Percentiles rank a stretch among this genome's conserved stretches.
Conservation (phyloP, 2,329 filamentous ascomycete species). For the Diplodia corticola region DNA sequence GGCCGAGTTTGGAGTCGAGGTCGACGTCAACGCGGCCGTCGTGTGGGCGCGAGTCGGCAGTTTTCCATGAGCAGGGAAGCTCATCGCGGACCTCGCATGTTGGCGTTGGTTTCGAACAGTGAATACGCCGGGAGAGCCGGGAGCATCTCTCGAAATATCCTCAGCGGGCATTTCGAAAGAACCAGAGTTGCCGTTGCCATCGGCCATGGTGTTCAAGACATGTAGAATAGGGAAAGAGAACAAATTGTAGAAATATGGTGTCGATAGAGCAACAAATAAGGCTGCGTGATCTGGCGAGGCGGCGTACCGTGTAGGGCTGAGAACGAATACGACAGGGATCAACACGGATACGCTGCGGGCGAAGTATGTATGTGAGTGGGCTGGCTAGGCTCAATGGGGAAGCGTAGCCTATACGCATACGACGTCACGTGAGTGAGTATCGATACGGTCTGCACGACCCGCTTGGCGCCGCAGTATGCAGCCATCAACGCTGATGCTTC, state of each 20-base stretch:
- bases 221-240: background rate
- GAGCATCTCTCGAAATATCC: background rate
- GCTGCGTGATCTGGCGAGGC: background rate
- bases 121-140: background rate
- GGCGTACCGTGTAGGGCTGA: background rate
- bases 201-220: background rate
- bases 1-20: slow-evolving; percentile 28
- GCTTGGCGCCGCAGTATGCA: no score
- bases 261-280: background rate
- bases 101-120: background rate
- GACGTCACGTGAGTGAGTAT: background rate
- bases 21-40: slow-evolving; percentile 34
- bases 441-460: background rate
- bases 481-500: background rate
- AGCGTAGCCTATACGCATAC: background rate
- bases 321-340: slow-evolving; percentile 4
- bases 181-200: background rate
- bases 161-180: background rate
- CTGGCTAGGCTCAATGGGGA: background rate
- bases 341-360: background rate
- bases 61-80: no score
- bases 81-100: background rate
- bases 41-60: background rate
- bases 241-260: background rate
- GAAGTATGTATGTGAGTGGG: background rate